Evolutionary conservation across 2,329 filamentous ascomycete species (phyloP).

Genomic region (Nemania diffusa): DNA sequence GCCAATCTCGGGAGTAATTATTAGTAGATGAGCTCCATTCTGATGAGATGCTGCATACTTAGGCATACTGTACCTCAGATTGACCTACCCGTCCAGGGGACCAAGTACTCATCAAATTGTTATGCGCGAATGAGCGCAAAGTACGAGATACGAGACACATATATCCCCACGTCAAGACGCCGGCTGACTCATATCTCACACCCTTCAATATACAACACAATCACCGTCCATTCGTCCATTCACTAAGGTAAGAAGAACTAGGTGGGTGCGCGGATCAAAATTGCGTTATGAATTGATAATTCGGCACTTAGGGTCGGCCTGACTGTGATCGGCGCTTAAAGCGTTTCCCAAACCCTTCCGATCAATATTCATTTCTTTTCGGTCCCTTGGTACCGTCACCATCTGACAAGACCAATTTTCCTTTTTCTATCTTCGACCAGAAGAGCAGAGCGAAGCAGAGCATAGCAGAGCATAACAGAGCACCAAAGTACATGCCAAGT

Average conservation of each 20-base stretch:
- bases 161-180: not conserved
- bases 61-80: constrained; percentile 6
- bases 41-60: not conserved
- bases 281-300: not conserved
- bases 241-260: constrained; percentile 11
- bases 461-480: constrained; percentile 26
- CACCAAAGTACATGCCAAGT: constrained; percentile 27
- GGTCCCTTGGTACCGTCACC: constrained; percentile 7
- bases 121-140: constrained; percentile 9
- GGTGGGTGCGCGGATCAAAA: not conserved
- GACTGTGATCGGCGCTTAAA: constrained; percentile 9
- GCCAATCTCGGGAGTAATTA: not conserved
- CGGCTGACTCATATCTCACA: constrained; percentile 22
- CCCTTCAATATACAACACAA: not conserved
- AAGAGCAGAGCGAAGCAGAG: constrained; percentile 13
- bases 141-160: constrained; percentile 29
- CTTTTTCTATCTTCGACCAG: constrained; percentile 37
- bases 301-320: not conserved
- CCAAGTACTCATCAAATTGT: not conserved
- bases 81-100: not conserved
- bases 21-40: not conserved
- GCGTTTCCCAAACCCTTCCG: not conserved
- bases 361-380: constrained; percentile 9
- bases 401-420: constrained; percentile 26
- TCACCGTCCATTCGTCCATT: not conserved